Percentiles rank a stretch among this genome's conserved stretches.
These are phyloP conservation scores for Clitopilus passeckerianus DNA, from an alignment of 768 basidiomycete species.

Conservation along the genomic window DNA sequence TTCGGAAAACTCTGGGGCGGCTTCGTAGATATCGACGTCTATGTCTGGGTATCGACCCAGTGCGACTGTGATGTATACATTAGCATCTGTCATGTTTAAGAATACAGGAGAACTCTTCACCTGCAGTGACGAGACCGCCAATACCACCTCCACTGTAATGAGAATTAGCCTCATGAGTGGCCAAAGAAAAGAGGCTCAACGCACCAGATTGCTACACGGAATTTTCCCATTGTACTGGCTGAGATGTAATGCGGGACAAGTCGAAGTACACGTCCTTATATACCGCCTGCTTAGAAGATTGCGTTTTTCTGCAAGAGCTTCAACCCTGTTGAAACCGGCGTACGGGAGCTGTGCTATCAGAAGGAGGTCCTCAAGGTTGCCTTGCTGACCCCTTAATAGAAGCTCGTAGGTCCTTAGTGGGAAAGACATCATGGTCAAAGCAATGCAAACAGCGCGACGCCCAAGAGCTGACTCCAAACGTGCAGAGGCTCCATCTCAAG, in stretches of 20 bases:
- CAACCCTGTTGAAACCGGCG: neutral
- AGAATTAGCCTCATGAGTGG: neutral
- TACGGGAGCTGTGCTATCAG: neutral
- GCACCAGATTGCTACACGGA: constrained; percentile 9
- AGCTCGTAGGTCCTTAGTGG: no score
- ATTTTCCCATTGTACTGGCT: neutral
- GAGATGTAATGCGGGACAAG: no score
- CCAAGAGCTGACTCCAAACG: no score
- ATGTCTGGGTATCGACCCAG: constrained; percentile 28
- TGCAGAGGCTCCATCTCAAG: no score
- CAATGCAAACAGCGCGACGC: no score
- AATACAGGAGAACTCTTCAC: neutral
- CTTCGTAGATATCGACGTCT: constrained; percentile 37
- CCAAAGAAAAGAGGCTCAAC: neutral
- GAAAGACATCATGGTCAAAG: no score
- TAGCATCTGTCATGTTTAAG: neutral
- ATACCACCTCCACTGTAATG: constrained; percentile 21
- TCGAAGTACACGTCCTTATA: no score
- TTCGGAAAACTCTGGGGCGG: constrained; percentile 28
- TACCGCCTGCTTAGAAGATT: no score
- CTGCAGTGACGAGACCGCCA: constrained; percentile 19
- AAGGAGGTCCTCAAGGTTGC: neutral
- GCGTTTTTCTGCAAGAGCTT: neutral
- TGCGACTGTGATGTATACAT: constrained; percentile 8
- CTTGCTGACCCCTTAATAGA: no score